These are phyloP conservation scores for Aspergillus pseudotamarii DNA, from an alignment of 2,329 filamentous ascomycete species.

Conservation along the genomic window DNA sequence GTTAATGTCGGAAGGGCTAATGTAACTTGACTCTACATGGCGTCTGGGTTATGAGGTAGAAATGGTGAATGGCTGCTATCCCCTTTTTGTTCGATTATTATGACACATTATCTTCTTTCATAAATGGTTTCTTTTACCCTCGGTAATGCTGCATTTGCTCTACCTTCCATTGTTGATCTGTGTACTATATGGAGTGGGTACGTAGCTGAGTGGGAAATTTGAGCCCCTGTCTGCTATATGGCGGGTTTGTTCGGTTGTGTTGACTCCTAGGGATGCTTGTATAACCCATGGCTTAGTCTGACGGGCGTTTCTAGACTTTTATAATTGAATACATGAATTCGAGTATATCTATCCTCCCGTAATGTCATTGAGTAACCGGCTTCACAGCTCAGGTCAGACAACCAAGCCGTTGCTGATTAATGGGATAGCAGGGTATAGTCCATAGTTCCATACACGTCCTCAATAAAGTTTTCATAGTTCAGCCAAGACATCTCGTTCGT, in stretches of 20 bases:
- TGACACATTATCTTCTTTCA: conserved; percentile 8
- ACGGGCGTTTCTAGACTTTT: background rate
- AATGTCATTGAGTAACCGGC: background rate
- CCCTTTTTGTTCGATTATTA: conserved; percentile 3
- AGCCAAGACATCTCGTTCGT: conserved; percentile 27
- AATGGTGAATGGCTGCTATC: conserved; percentile 16
- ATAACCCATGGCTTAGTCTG: background rate
- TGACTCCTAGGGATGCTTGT: background rate
- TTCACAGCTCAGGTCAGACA: background rate
- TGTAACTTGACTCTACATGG: conserved; percentile 15
- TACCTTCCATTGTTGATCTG: background rate
- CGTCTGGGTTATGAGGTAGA: conserved; percentile 23
- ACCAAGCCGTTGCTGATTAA: background rate
- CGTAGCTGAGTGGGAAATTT: background rate
- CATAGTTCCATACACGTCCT: conserved; percentile 28
- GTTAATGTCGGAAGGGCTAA: conserved; percentile 5
- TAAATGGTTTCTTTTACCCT: conserved; percentile 7
- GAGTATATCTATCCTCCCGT: background rate
- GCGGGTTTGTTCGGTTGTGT: background rate
- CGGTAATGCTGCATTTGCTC: background rate
- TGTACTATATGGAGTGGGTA: conserved; percentile 14
- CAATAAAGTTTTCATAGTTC: conserved; percentile 33
- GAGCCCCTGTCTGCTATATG: background rate
- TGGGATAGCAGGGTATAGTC: conserved; percentile 23
- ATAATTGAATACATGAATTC: background rate